Conservation (phyloP, 441 rosid genomes). For the Aquilaria agallochum region DNA sequence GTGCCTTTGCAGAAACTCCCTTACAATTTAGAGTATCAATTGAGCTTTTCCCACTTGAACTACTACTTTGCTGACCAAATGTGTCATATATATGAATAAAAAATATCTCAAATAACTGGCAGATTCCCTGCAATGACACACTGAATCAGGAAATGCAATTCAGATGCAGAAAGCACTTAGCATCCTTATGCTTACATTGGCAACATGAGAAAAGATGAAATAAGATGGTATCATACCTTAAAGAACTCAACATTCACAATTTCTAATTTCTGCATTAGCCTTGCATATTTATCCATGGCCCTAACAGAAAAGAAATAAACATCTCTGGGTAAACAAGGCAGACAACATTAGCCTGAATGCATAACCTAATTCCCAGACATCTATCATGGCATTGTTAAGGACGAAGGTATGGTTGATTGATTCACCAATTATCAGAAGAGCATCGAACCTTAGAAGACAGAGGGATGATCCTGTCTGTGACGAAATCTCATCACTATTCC, state of each 20-base stretch:
- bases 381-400: too few relatives aligned
- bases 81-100: constrained; percentile 75
- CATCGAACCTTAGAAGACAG: constrained; percentile 80
- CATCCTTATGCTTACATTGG: constrained; percentile 12
- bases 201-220: constrained; percentile 9
- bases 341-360: constrained; percentile 4
- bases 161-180: constrained; percentile 25
- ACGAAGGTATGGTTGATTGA: too few relatives aligned
- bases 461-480: constrained; percentile 97
- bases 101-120: constrained; percentile 90
- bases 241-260: constrained; percentile 89
- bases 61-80: constrained; percentile 62
- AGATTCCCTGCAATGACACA: constrained; percentile 83
- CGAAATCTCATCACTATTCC: constrained; percentile 60
- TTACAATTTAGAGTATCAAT: constrained; percentile 64
- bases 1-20: constrained; percentile 21
- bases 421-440: constrained; percentile 7
- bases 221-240: constrained; percentile 48
- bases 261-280: constrained; percentile 98
- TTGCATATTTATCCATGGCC: constrained; percentile 98
- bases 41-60: constrained; percentile 55
- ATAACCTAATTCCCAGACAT: not conserved
- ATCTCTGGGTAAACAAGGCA: constrained; percentile 6
- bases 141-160: constrained; percentile 58
- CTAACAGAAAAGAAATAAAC: constrained; percentile 35